Evolutionary conservation across 2,329 filamentous ascomycete species (phyloP), one percentile per base, ranked within the genome.

Genomic region (Pyrenophora seminiperda): DNA sequence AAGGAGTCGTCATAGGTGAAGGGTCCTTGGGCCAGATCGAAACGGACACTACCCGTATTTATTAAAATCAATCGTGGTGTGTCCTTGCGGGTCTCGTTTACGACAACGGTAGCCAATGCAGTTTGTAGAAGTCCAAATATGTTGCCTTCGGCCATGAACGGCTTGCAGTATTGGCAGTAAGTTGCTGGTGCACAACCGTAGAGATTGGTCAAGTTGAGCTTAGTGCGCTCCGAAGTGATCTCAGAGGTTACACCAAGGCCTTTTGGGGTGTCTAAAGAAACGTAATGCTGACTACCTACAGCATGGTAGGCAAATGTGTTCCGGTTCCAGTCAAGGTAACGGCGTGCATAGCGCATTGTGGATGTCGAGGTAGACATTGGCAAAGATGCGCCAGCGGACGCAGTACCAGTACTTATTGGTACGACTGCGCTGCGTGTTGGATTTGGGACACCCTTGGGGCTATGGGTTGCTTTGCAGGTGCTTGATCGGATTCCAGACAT

Each of bases 261-360:
- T 7, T 76, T 69, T 19, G 70, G 59, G 7, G 76, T 80, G 59
- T 84, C 81, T 43, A 83, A 83, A 2, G 54, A 33, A 0, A 71
- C 73, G 38, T 65, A 62, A 31, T 71, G 62, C 38, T 80, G 77
- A 37, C 77, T 79, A 32, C 76, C 77, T n/a, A 74, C 69, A 3
- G 83, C 79, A 63, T 88, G 85, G 62, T 84, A 87, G 50, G 81
- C 77, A 59, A 88, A 87, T 0, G 83, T 85, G n/a, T 78, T 73
- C 4, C 83, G 79, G 67, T 88, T 88, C 81, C 84, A 88, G 71
- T 89, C 86, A 7, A 89, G 76, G 62, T 87, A 88, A 18, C 85
- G 79, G 6, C 85, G 80, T 3, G 81, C 79, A 62, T 82, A 86
- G 70, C 58, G 54, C n/a, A 70, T 32, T 30, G 73, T 49, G n/a